Percentiles rank a stretch among this genome's conserved stretches.
These are phyloP conservation scores for Picea mariana DNA, from an alignment of 83 land plant genomes.

Conservation along the genomic window DNA sequence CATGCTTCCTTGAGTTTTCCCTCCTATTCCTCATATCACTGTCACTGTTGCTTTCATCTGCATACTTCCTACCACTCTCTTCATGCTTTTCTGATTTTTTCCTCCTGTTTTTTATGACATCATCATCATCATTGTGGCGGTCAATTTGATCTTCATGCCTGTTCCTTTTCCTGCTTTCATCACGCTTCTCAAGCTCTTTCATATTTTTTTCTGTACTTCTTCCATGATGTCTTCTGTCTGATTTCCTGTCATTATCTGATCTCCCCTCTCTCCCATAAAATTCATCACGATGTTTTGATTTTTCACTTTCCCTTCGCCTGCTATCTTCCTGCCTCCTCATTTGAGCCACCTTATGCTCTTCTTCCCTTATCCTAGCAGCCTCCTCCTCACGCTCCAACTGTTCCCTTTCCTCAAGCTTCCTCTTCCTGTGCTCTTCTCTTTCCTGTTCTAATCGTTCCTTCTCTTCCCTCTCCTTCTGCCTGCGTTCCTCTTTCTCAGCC, in stretches of 20 bases:
- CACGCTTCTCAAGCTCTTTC: no score
- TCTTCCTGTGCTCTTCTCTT: constrained; percentile 16
- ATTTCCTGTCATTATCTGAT: constrained; percentile 3
- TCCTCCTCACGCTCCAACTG: constrained; percentile 21
- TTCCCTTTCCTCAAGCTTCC: constrained; percentile 14
- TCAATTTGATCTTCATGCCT: constrained; percentile 4
- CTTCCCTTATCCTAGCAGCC: constrained; percentile 19
- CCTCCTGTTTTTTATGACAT: constrained; percentile 2
- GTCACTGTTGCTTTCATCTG: constrained; percentile 26
- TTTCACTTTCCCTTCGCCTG: neutral
- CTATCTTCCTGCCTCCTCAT: constrained; percentile 4
- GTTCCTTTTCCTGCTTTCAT: neutral
- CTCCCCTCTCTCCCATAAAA: constrained; percentile 10
- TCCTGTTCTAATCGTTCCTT: constrained; percentile 17
- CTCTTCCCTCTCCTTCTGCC: constrained; percentile 34
- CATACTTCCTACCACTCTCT: constrained; percentile 14
- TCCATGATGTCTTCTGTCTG: constrained; percentile 9
- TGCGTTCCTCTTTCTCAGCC: constrained; percentile 26
- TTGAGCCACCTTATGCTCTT: constrained; percentile 6
- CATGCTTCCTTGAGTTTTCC: no score
- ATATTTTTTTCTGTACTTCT: neutral
- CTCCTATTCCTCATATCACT: neutral
- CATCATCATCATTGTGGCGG: constrained; percentile 3
- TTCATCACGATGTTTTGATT: neutral
- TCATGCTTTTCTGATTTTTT: neutral